Base-by-base conservation (phyloP, 148 eudicot species). In the Hydrangea macrophylla region DNA sequence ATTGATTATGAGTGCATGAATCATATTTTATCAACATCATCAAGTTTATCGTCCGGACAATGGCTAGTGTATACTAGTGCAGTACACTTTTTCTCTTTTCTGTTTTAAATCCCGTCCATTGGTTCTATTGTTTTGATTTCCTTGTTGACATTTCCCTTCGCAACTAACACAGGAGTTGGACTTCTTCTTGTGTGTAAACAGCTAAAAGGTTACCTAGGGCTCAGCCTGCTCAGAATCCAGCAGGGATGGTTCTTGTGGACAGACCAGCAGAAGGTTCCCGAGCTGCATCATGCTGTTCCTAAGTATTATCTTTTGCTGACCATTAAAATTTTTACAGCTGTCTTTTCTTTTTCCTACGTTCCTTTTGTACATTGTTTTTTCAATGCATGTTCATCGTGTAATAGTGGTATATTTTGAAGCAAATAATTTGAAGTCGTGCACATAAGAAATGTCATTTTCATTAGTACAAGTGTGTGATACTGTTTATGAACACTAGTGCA, bases 241-340 rank as follows among this genome's bases (percentile, higher is more conserved):
- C 95, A 36, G 96, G 97, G 51, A 94, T 94, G 97, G 95, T 94
- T 81, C 89, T 94, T 27, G 90, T 85, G 15, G 88, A 94, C 70
- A 76, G 95, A 74, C 92, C 87, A 65, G 64, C 89, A 30, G 97
- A 85, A 69, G 90, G 90, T 73, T 70, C 89, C 62, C 83, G 78
- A 58, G 69, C 95, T 73, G 58, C 94, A 40, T 32, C 89, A 33
- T 90, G 98, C 79, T 94, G 96, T 77, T 70, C 96, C 62, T 90
- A 82, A 78, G 63, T 26, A 70, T 50, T 69, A 61, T 13, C 53
- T 18, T n/a, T 2, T 12, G 13, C 18, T 2, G 10, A 8, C 37
- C 17, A 22, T 36, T 67, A 25, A 24, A 28, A 17, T 24, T 48
- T 20, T 2, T 70, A 42, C 27, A 33, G 33, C 42, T 31, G 33